phyloP scores from a whole-genome alignment of 148 eudicot genomes.

The Arctostaphylos glauca region DNA sequence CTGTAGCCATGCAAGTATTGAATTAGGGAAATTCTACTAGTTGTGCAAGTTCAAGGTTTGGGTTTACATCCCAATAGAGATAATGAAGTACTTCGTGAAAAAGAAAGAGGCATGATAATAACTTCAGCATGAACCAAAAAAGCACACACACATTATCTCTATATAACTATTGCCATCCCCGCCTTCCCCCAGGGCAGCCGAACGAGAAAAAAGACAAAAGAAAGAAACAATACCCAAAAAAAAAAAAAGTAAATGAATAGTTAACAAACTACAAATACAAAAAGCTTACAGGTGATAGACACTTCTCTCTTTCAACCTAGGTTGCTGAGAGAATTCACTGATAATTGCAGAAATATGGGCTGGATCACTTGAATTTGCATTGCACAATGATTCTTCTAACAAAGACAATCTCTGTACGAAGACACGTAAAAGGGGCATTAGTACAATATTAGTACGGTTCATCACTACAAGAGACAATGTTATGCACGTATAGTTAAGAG shows the following conservation, averaged over 20 bases:
- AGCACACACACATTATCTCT: neutral
- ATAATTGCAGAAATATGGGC: constrained; percentile 41
- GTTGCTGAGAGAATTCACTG: constrained; percentile 49
- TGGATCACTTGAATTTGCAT: constrained; percentile 45
- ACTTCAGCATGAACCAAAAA: neutral
- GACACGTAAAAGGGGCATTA: neutral
- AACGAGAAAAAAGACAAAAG: neutral
- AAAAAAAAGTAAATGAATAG: neutral
- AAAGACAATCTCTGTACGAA: constrained; percentile 52
- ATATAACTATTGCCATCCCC: neutral
- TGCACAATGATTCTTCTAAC: constrained; percentile 63
- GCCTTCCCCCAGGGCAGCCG: neutral
- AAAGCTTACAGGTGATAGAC: constrained; percentile 54
- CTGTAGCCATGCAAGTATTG: constrained; percentile 34
- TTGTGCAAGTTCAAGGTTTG: neutral
- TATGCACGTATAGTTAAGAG: neutral
- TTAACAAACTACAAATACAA: neutral
- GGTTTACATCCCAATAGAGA: constrained; percentile 5
- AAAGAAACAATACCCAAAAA: neutral
- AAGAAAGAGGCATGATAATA: neutral
- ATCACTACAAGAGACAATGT: neutral
- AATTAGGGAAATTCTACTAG: neutral
- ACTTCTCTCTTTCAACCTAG: constrained; percentile 68
- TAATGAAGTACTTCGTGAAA: neutral
- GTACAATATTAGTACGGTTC: neutral